phyloP scores from a whole-genome alignment of 2,329 filamentous ascomycete species.

The Magnaporthiopsis incrustans region DNA sequence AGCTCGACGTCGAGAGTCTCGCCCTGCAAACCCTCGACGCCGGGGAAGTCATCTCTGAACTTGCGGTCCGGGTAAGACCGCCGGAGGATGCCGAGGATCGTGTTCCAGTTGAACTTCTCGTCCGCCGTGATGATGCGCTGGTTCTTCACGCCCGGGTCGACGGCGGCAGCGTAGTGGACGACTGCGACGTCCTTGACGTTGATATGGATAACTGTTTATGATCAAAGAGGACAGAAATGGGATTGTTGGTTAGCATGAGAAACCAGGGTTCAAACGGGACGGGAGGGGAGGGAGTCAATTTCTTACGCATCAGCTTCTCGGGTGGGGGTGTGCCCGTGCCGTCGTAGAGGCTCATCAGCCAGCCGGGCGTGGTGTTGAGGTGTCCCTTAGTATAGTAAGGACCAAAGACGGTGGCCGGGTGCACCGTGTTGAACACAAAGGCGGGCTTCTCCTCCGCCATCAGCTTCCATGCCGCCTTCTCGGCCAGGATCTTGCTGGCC shows the following conservation, averaged over 20 bases:
- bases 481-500: constrained; percentile 13
- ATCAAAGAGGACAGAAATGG: too few relatives aligned
- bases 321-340: constrained; percentile 1
- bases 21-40: constrained; percentile 1
- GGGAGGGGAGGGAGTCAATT: too few relatives aligned
- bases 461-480: constrained; percentile 13
- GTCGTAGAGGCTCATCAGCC: constrained; percentile 2
- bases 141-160: constrained; percentile 15
- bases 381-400: constrained; percentile 3
- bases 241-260: too few relatives aligned
- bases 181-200: constrained; percentile 9
- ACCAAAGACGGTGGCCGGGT: constrained; percentile 7
- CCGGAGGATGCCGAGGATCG: constrained; percentile 13
- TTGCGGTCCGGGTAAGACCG: constrained; percentile 11
- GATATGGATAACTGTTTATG: not conserved
- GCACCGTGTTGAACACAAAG: constrained; percentile 15
- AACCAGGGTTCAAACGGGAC: too few relatives aligned
- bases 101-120: constrained; percentile 15
- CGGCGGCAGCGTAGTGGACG: constrained; percentile 19
- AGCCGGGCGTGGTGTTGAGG: constrained; percentile 3
- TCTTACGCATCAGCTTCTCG: not conserved
- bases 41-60: constrained; percentile 10
- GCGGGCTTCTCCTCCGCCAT: constrained; percentile 11
- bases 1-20: constrained; percentile 6
- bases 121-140: constrained; percentile 20